Evolutionary conservation across 2,329 filamentous ascomycete genomes (phyloP).

Genomic region (Cercospora beticola): DNA sequence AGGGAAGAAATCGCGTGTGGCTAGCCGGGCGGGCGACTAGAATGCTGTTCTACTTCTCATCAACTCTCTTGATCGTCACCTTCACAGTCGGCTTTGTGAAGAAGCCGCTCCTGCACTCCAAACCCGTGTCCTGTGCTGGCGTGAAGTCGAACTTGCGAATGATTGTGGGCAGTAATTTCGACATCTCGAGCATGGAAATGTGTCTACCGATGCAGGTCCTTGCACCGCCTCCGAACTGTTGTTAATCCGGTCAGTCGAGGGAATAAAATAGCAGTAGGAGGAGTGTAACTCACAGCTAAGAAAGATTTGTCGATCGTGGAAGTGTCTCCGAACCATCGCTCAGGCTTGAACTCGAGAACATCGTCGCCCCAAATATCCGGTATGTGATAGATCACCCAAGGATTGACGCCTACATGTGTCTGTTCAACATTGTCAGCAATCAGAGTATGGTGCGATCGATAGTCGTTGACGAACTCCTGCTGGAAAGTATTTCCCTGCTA

Average conservation of each 20-base stretch:
- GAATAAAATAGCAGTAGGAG: background rate
- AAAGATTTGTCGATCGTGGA: background rate
- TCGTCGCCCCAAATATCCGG: constrained; percentile 46
- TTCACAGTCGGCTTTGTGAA: background rate
- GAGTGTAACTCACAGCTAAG: background rate
- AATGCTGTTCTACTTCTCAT: background rate
- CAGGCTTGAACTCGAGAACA: constrained; percentile 46
- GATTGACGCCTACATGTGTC: constrained; percentile 13
- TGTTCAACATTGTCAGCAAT: background rate
- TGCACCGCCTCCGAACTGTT: background rate
- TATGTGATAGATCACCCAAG: constrained; percentile 41
- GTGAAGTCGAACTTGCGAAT: background rate
- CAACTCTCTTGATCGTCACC: background rate
- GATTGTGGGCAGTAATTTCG: background rate
- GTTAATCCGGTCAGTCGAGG: background rate
- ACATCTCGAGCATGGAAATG: background rate
- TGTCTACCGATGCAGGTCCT: background rate
- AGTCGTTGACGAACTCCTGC: constrained; percentile 22
- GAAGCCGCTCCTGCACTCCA: background rate
- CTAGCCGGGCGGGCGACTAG: no score
- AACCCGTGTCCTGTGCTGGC: background rate
- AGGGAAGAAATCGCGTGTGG: no score
- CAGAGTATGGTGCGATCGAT: background rate
- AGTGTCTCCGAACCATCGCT: constrained; percentile 46
- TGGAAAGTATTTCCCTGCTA: constrained; percentile 40